Evolutionary conservation across 768 basidiomycete genomes (phyloP).

Genomic region (Leccinum imitatum): DNA sequence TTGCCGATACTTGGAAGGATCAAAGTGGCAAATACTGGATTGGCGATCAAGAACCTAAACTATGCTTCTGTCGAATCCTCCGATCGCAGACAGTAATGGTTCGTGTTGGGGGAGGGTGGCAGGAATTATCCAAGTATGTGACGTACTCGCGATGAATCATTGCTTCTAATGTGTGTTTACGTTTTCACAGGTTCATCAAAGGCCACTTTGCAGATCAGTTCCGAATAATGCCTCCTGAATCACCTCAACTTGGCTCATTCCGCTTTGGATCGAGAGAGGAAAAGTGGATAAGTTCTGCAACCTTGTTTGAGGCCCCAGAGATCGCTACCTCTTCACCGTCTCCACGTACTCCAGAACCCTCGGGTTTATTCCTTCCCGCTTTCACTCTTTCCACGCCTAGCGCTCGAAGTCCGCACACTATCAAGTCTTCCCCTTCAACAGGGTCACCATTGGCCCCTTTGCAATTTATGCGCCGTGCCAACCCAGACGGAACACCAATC

Average conservation of each 20-base stretch:
- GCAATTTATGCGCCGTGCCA: constrained; percentile 83
- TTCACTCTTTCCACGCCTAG: constrained; percentile 57
- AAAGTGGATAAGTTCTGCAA: constrained; percentile 82
- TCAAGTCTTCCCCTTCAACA: constrained; percentile 54
- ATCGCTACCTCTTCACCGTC: constrained; percentile 33
- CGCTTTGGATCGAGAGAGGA: constrained; percentile 52
- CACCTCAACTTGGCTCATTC: constrained; percentile 47
- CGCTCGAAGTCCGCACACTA: constrained; percentile 44
- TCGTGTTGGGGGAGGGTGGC: constrained; percentile 93
- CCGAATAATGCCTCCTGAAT: constrained; percentile 62
- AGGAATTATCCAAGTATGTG: constrained; percentile 83
- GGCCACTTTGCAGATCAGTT: constrained; percentile 85
- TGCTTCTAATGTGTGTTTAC: constrained; percentile 4
- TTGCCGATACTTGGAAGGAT: constrained; percentile 85
- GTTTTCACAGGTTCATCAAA: constrained; percentile 68
- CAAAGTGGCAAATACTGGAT: constrained; percentile 97
- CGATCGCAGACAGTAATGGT: constrained; percentile 96
- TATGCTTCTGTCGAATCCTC: constrained; percentile 90
- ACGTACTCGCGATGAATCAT: background rate
- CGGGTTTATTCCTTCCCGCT: constrained; percentile 54
- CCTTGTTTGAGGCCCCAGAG: constrained; percentile 59
- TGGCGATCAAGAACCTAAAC: constrained; percentile 83
- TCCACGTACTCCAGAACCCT: constrained; percentile 72
- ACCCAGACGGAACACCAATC: constrained; percentile 49
- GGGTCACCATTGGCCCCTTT: constrained; percentile 78